Evolutionary conservation across 1,284 basidiomycete genomes (phyloP).

Genomic region (Leccinum griseonigrum): DNA sequence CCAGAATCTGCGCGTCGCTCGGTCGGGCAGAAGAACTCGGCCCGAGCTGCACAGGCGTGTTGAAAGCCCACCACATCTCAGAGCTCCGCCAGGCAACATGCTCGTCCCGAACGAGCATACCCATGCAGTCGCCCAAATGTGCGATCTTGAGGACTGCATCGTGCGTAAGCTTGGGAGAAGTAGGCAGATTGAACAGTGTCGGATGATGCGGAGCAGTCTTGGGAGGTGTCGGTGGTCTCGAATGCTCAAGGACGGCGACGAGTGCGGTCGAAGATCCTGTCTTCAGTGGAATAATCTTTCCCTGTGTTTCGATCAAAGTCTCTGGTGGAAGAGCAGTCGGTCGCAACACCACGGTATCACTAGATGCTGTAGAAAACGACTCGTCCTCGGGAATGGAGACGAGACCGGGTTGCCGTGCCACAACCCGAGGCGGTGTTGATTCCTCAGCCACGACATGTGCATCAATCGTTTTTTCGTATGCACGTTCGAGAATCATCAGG

Average conservation of each 20-base stretch:
- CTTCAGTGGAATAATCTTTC: conserved; percentile 42
- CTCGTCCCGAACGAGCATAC: conserved; percentile 79
- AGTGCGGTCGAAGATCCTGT: conserved; percentile 71
- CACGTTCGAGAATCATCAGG: conserved; percentile 61
- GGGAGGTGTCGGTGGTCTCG: conserved; percentile 25
- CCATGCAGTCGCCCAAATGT: conserved; percentile 91
- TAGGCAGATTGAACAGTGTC: conserved; percentile 16
- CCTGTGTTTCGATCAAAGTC: conserved; percentile 10
- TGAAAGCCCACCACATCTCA: conserved; percentile 96
- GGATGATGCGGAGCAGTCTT: conserved; percentile 24
- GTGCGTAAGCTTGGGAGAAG: conserved; percentile 15
- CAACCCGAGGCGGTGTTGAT: conserved; percentile 8
- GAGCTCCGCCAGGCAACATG: conserved; percentile 84
- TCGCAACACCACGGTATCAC: background rate
- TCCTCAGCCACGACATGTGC: conserved; percentile 48
- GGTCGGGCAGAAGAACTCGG: conserved; percentile 73
- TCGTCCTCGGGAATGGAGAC: conserved; percentile 29
- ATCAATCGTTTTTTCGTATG: conserved; percentile 61
- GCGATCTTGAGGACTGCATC: conserved; percentile 85
- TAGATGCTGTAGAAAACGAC: conserved; percentile 2
- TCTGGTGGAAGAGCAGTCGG: conserved; percentile 14
- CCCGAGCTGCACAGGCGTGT: conserved; percentile 88
- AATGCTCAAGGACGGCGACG: conserved; percentile 60
- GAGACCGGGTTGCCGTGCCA: conserved; percentile 11
- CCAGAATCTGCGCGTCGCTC: conserved; percentile 70